Evolutionary conservation across 495 filamentous ascomycete genomes (phyloP).

Genomic region (Penicillium fimorum): DNA sequence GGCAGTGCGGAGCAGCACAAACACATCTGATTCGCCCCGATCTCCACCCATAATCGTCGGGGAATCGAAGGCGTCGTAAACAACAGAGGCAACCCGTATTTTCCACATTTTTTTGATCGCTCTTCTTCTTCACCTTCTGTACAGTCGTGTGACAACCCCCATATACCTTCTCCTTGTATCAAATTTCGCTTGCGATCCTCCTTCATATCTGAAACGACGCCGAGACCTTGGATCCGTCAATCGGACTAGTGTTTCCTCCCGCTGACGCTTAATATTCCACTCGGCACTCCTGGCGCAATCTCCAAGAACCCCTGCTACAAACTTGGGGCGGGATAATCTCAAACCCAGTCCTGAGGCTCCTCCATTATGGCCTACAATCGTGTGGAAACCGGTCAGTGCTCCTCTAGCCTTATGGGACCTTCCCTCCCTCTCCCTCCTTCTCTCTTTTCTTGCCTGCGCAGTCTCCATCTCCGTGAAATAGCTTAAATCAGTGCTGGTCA

Average conservation of each 20-base stretch:
- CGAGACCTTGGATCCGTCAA: conserved; percentile 27
- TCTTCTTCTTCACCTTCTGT: conserved; percentile 3
- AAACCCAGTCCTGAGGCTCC: conserved; percentile 23
- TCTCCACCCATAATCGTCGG: conserved; percentile 23
- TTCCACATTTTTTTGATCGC: conserved; percentile 5
- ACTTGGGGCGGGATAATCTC: conserved; percentile 28
- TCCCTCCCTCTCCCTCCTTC: conserved; percentile 9
- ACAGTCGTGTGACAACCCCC: conserved; percentile 10
- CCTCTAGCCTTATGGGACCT: conserved; percentile 15
- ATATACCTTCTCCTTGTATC: conserved; percentile 2
- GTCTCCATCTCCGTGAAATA: conserved; percentile 15
- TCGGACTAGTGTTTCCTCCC: conserved; percentile 18
- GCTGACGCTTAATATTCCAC: conserved; percentile 30
- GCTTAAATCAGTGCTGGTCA: conserved; percentile 20
- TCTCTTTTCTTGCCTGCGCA: conserved; percentile 20
- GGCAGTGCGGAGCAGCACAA: conserved; percentile 20
- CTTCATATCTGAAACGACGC: conserved; percentile 32
- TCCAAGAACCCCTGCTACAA: conserved; percentile 23
- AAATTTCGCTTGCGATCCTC: conserved; percentile 12
- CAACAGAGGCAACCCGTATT: conserved; percentile 16
- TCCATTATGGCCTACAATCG: conserved; percentile 62
- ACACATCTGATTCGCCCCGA: conserved; percentile 25
- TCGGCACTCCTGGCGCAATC: conserved; percentile 37
- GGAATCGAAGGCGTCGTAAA: conserved; percentile 31
- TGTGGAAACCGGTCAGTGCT: conserved; percentile 64